Evolutionary conservation across 306 rosid genomes (phyloP).

Genomic region (Phaseolus lunatus): DNA sequence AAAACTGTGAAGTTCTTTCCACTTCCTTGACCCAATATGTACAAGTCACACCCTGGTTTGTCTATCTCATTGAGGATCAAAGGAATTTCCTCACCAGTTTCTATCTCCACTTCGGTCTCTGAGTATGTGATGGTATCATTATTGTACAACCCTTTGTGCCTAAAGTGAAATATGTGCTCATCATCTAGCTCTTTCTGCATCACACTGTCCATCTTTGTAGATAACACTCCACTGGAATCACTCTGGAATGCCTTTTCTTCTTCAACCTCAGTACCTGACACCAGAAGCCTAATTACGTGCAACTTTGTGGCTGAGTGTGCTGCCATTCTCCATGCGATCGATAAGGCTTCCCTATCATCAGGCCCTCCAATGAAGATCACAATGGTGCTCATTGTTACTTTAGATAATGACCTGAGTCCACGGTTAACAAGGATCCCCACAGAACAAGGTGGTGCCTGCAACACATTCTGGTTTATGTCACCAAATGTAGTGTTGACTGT

Average conservation of each 20-base stretch:
- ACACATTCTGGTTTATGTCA: constrained; percentile 43
- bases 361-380: constrained; percentile 55
- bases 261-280: background rate
- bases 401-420: constrained; percentile 3
- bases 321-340: constrained; percentile 60
- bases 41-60: constrained; percentile 46
- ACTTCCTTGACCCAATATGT: constrained; percentile 54
- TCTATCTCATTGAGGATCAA: constrained; percentile 39
- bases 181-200: constrained; percentile 48
- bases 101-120: constrained; percentile 37
- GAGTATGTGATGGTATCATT: constrained; percentile 34
- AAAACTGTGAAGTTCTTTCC: constrained; percentile 7
- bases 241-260: too few species aligned
- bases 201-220: background rate
- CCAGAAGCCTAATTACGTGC: constrained; percentile 48
- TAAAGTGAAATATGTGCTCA: constrained; percentile 41
- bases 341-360: constrained; percentile 66
- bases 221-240: background rate
- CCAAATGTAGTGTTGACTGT: background rate
- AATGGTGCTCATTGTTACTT: background rate
- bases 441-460: constrained; percentile 49
- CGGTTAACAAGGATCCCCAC: constrained; percentile 48
- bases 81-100: constrained; percentile 49
- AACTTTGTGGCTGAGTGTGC: constrained; percentile 43
- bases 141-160: constrained; percentile 27